Evolutionary conservation across 805 yeast species (phyloP).

Genomic region (Tetrapisispora arboricola): DNA sequence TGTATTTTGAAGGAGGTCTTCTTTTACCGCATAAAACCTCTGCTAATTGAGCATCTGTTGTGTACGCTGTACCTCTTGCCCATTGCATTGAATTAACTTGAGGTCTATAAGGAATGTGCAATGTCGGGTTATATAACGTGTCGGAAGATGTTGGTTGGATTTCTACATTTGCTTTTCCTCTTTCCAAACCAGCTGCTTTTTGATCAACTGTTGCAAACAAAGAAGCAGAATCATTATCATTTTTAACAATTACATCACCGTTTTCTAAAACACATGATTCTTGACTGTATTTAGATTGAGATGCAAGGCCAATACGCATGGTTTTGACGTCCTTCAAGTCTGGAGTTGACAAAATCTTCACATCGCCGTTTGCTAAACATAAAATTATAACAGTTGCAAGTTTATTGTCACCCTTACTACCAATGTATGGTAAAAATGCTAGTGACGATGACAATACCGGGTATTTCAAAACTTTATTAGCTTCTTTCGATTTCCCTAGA

Average conservation of each 20-base stretch:
- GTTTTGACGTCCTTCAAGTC: slow-evolving; percentile 49
- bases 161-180: slow-evolving; percentile 32
- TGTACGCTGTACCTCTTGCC: slow-evolving; percentile 67
- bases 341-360: slow-evolving; percentile 45
- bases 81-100: slow-evolving; percentile 68
- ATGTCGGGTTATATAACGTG: slow-evolving; percentile 56
- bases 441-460: slow-evolving; percentile 42
- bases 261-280: slow-evolving; percentile 40
- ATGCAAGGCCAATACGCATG: slow-evolving; percentile 34
- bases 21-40: slow-evolving; percentile 62
- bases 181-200: slow-evolving; percentile 32
- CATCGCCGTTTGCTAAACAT: slow-evolving; percentile 36
- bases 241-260: slow-evolving; percentile 50
- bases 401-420: slow-evolving; percentile 16
- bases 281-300: slow-evolving; percentile 33
- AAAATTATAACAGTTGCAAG: slow-evolving; percentile 39
- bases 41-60: slow-evolving; percentile 56
- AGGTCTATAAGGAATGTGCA: slow-evolving; percentile 71
- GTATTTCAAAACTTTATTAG: slow-evolving; percentile 50
- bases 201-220: slow-evolving; percentile 39
- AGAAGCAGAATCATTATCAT: slow-evolving; percentile 44
- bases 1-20: slow-evolving; percentile 48
- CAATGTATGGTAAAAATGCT: slow-evolving; percentile 29
- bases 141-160: slow-evolving; percentile 32
- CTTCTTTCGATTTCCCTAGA: slow-evolving; percentile 49